phyloP scores from a whole-genome alignment of 2,329 filamentous ascomycete genomes.

The Stachybotrys elegans region DNA sequence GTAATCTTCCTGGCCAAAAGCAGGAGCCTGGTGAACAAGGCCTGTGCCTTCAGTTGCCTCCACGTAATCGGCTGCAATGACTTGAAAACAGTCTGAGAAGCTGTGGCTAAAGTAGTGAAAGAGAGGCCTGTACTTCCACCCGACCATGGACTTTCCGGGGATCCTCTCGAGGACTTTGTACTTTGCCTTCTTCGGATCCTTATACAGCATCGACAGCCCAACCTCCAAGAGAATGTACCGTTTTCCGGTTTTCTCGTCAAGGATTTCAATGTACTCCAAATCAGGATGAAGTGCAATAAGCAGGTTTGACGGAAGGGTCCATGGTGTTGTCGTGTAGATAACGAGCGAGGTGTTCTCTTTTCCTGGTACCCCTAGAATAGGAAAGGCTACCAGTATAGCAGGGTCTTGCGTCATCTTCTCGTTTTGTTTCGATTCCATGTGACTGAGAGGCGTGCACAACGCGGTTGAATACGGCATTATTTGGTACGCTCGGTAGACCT shows the following conservation, averaged over 20 bases:
- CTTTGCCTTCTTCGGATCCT: slow-evolving; percentile 72
- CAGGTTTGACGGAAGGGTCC: slow-evolving; percentile 76
- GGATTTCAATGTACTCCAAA: slow-evolving; percentile 73
- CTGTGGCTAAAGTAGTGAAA: slow-evolving; percentile 68
- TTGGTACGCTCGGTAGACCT: slow-evolving; percentile 67
- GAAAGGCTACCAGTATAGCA: slow-evolving; percentile 67
- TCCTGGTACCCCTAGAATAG: slow-evolving; percentile 58
- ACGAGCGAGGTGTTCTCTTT: slow-evolving; percentile 54
- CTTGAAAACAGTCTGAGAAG: slow-evolving; percentile 65
- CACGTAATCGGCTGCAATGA: slow-evolving; percentile 66
- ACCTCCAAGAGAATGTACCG: slow-evolving; percentile 66
- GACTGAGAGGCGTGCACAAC: slow-evolving; percentile 67
- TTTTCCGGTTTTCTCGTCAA: slow-evolving; percentile 60
- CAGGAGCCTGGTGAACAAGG: slow-evolving; percentile 69
- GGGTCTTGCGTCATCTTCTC: slow-evolving; percentile 73
- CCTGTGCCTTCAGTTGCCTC: slow-evolving; percentile 69
- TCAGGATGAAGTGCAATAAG: slow-evolving; percentile 68
- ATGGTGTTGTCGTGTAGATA: slow-evolving; percentile 63
- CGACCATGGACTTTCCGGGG: slow-evolving; percentile 63
- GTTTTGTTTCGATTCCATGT: slow-evolving; percentile 71
- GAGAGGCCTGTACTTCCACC: slow-evolving; percentile 67
- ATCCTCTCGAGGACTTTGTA: slow-evolving; percentile 64
- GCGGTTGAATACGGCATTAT: slow-evolving; percentile 76
- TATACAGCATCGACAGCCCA: slow-evolving; percentile 64
- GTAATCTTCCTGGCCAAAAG: slow-evolving; percentile 76